Conservation (phyloP, 1,139 yeast genomes). For the Lodderomyces parapsilosis region DNA sequence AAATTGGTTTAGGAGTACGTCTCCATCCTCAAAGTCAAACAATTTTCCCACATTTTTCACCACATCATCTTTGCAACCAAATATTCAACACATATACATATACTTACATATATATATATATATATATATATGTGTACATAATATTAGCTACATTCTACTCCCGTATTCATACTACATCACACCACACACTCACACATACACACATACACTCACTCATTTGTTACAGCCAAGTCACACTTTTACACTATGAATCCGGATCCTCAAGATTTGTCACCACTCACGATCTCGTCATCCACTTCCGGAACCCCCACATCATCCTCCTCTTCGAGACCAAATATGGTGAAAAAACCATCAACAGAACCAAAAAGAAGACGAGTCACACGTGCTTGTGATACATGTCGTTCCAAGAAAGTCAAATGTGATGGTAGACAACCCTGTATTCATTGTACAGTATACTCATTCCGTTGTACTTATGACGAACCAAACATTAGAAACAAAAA, state of each 20-base stretch:
- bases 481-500: conserved; percentile 64
- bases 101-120: too few relatives aligned
- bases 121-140: too few relatives aligned
- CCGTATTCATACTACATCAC: too few relatives aligned
- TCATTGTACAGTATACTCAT: conserved; percentile 86
- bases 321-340: neutral
- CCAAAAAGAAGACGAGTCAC: conserved; percentile 75
- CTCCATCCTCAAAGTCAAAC: too few relatives aligned
- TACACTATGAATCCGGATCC: neutral
- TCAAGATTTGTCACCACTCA: neutral
- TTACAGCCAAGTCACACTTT: too few relatives aligned
- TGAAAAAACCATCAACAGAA: conserved; percentile 14
- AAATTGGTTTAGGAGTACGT: too few relatives aligned
- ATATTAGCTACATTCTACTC: too few relatives aligned
- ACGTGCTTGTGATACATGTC: conserved; percentile 81
- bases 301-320: neutral
- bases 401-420: conserved; percentile 80
- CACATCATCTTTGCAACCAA: too few relatives aligned
- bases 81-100: too few relatives aligned
- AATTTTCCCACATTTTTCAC: too few relatives aligned
- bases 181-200: too few relatives aligned
- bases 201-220: neutral
- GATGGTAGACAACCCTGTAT: conserved; percentile 87
- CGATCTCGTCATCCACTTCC: neutral
- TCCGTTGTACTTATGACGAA: conserved; percentile 67